Evolutionary conservation across 2,329 filamentous ascomycete species (phyloP).

Genomic region (Clarireedia monteithiana): DNA sequence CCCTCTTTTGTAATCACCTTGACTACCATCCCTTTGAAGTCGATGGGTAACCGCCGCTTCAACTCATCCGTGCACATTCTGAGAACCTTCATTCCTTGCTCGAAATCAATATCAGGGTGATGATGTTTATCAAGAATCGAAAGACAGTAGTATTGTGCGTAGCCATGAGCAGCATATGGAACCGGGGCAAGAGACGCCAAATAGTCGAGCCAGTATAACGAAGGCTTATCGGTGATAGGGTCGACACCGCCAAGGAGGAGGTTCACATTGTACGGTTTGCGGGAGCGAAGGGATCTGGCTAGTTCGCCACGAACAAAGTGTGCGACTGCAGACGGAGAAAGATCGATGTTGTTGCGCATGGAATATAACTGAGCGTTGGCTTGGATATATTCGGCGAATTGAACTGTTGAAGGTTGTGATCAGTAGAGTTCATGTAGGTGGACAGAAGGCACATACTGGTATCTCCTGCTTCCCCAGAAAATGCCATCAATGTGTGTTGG

Average conservation of each 20-base stretch:
- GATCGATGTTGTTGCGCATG: conserved; percentile 93
- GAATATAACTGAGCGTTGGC: conserved; percentile 97
- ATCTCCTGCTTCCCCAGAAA: conserved; percentile 92
- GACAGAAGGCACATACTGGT: conserved; percentile 52
- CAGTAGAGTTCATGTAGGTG: too few relatives aligned
- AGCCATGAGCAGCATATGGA: conserved; percentile 94
- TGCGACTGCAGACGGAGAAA: conserved; percentile 81
- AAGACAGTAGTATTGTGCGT: conserved; percentile 98
- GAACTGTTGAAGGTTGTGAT: conserved; percentile 49
- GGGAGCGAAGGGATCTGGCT: conserved; percentile 79
- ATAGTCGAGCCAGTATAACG: conserved; percentile 96
- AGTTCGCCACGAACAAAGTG: conserved; percentile 93
- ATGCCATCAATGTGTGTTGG: conserved; percentile 91
- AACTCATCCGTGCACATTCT: conserved; percentile 95
- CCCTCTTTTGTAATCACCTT: conserved; percentile 96
- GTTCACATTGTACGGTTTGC: conserved; percentile 95
- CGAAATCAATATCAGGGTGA: conserved; percentile 84
- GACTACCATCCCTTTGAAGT: conserved; percentile 95
- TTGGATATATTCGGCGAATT: conserved; percentile 99
- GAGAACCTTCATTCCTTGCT: conserved; percentile 85
- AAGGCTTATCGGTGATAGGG: conserved; percentile 82
- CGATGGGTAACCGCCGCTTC: conserved; percentile 92
- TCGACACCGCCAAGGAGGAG: conserved; percentile 91
- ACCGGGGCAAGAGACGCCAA: conserved; percentile 80
- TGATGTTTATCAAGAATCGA: conserved; percentile 98